Conservation (phyloP, 2,329 filamentous ascomycete species). For the Fusarium sp. region DNA sequence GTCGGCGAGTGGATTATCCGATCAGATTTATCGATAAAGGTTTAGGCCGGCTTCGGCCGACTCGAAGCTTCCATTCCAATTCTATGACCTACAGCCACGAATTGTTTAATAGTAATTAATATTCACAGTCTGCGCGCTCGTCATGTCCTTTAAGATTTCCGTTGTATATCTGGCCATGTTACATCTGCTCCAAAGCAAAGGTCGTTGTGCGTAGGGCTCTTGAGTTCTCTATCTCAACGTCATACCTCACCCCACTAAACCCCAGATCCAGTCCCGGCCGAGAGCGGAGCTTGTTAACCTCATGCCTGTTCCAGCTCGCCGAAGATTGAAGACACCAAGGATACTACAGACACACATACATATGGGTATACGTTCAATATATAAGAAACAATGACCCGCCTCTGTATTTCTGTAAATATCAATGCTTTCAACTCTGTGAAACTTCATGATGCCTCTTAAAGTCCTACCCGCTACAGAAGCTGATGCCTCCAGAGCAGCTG, state of each 20-base stretch:
- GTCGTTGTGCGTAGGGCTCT: rapidly evolving
- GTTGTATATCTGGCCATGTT: background rate
- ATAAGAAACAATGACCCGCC: background rate
- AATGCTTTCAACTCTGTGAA: background rate
- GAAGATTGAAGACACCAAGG: constrained; percentile 1
- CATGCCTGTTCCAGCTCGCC: constrained; percentile 44
- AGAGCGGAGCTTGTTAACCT: constrained; percentile 21
- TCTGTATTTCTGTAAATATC: background rate
- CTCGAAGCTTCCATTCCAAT: constrained; percentile 32
- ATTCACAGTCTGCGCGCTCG: background rate
- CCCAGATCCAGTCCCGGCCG: constrained; percentile 21
- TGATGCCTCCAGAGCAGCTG: constrained; percentile 52
- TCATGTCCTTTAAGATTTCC: too few species aligned
- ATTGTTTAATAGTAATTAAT: background rate
- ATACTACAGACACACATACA: background rate
- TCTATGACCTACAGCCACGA: background rate
- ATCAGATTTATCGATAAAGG: background rate
- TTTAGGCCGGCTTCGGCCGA: constrained; percentile 22
- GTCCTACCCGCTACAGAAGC: constrained; percentile 50
- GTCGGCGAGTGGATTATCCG: constrained; percentile 27
- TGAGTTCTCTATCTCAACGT: background rate
- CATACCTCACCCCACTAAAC: constrained; percentile 13
- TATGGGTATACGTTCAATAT: background rate
- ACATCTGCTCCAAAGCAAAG: background rate
- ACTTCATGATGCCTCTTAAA: constrained; percentile 53